Base-by-base conservation (phyloP, 176 grass and related monocot genomes). In the Calamus simplicifolius region DNA sequence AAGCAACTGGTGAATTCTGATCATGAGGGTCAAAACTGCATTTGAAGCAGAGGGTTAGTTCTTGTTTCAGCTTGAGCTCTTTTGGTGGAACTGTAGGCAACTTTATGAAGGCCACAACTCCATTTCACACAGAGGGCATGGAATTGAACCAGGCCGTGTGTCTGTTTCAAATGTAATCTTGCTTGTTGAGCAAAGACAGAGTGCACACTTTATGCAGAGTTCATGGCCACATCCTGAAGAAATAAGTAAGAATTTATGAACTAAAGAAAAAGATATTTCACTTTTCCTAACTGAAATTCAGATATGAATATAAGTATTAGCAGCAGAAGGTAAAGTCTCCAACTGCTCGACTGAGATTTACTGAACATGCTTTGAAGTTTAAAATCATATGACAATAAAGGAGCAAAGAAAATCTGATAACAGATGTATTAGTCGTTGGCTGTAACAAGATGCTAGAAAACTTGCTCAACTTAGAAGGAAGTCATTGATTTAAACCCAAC, bases 111-210 rank as follows among this genome's bases (percentile, higher is more conserved):
- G 87, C 70, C 60, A 75, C 51, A 48, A 98, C 83, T 50, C 78
- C 80, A 27, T 72, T 81, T 18, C 93, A 70, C 93, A 98, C 55
- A 98, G 79, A 50, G 93, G 93, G 65, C 93, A 98, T n/a, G 93
- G 87, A 61, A 98, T 80, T 38, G 56, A 63, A 59, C 87, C 93
- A 66, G 76, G 72, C 55, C 68, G 57, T 53, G 56, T 57, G 1
- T 81, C 64, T 19, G 64, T 48, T 48, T 88, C 87, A 50, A 18
- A 16, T 23, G 78, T 78, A 4, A 66, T 77, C 16, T 82, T 85
- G 66, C 80, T 88, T 59, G 89, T 70, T 54, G 93, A 85, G 72
- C 87, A 91, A 28, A 97, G 84, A 58, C 82, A 72, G 23, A 92
- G 62, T 17, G 93, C 84, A 54, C 92, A 97, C 57, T 72, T 90